phyloP scores from a whole-genome alignment of 192 early-diverging fungal genomes.

The Dissophora ornata region DNA sequence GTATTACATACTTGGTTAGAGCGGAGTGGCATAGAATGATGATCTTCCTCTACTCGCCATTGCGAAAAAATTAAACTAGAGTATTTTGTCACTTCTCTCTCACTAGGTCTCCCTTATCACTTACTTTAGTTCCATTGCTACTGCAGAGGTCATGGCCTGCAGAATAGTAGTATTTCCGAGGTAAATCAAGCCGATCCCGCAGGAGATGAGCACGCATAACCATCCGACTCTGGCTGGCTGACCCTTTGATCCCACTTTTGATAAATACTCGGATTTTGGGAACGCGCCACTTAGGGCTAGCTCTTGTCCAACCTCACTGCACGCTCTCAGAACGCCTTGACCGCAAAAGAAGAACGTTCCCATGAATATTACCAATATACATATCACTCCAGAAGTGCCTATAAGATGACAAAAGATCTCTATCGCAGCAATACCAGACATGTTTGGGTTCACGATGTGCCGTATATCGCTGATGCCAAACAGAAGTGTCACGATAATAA shows the following conservation, averaged over 20 bases:
- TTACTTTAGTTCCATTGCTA: constrained; percentile 45
- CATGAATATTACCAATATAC: constrained; percentile 26
- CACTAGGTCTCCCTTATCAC: too few species aligned
- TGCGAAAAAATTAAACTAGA: too few species aligned
- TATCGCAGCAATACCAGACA: constrained; percentile 14
- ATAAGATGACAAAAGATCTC: constrained; percentile 39
- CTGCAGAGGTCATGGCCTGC: constrained; percentile 26
- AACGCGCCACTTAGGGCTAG: constrained; percentile 25
- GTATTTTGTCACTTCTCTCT: too few species aligned
- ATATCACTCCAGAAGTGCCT: constrained; percentile 13
- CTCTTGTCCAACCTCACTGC: constrained; percentile 33
- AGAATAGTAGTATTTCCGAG: constrained; percentile 22
- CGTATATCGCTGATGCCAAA: constrained; percentile 25
- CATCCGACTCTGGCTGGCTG: constrained; percentile 38
- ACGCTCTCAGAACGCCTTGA: constrained; percentile 25
- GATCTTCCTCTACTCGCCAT: too few species aligned
- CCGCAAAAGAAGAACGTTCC: constrained; percentile 48
- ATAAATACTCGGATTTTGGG: constrained; percentile 29
- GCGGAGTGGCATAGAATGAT: too few species aligned
- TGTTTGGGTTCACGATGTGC: constrained; percentile 12
- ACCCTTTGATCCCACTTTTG: constrained; percentile 6
- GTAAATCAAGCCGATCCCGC: constrained; percentile 21
- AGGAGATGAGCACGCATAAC: constrained; percentile 24
- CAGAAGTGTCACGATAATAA: constrained; percentile 25
- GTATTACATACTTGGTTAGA: too few species aligned